A percentile compares a stretch with the other conserved stretches of the same genome.
These are phyloP conservation scores for Pichia heedii DNA, from an alignment of 805 yeast genomes.

Conservation along the genomic window DNA sequence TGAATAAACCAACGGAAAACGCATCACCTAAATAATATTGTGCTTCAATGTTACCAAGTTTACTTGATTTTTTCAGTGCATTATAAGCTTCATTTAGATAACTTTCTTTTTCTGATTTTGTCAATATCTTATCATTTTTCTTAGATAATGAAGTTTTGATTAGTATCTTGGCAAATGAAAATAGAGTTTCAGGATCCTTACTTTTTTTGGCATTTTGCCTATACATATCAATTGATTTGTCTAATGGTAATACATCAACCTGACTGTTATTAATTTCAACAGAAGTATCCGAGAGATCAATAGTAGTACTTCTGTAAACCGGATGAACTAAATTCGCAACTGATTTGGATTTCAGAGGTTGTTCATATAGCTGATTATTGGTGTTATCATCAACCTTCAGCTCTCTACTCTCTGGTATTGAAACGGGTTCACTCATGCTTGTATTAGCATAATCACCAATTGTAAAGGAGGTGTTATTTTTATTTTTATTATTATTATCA, in stretches of 20 bases:
- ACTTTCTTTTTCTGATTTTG: slow-evolving; percentile 34
- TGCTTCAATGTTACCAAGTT: slow-evolving; percentile 56
- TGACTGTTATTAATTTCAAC: background rate
- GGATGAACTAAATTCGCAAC: slow-evolving; percentile 6
- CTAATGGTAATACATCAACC: slow-evolving; percentile 26
- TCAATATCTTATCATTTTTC: slow-evolving; percentile 9
- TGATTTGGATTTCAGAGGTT: slow-evolving; percentile 3
- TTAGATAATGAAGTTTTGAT: slow-evolving; percentile 30
- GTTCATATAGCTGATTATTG: background rate
- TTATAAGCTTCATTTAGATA: slow-evolving; percentile 70
- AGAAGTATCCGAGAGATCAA: background rate
- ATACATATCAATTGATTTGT: slow-evolving; percentile 77
- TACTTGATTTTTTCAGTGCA: slow-evolving; percentile 34
- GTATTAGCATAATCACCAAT: background rate
- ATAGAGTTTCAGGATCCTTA: slow-evolving; percentile 77
- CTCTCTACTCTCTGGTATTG: background rate
- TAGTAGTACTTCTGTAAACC: background rate
- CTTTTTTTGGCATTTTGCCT: slow-evolving; percentile 76
- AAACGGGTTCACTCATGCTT: background rate
- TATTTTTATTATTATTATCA: background rate
- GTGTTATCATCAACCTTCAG: background rate
- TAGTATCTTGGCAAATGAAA: slow-evolving; percentile 79
- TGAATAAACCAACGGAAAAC: slow-evolving; percentile 68
- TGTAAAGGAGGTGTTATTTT: background rate
- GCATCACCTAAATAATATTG: slow-evolving; percentile 92